Percentiles rank a stretch among this genome's conserved stretches.
Evolutionary conservation across 495 filamentous ascomycete species (phyloP).

Genomic region (Thozetella sp.): DNA sequence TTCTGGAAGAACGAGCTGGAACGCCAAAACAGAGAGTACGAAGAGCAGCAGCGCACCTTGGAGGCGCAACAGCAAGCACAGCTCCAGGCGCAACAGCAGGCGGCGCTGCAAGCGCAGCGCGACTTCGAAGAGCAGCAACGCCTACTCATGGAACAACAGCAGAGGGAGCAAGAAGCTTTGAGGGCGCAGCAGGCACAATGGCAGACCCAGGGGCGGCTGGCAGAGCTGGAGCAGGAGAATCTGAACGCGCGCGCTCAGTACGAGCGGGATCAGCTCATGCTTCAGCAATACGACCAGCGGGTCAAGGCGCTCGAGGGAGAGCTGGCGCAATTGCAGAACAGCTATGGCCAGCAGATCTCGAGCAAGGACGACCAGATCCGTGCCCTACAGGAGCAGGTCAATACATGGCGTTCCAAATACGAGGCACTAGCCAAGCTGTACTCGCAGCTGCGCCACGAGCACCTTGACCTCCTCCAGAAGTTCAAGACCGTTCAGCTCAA

Average conservation of each 20-base stretch:
- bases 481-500: conserved; percentile 96
- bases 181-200: conserved; percentile 83
- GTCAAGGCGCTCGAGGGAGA: conserved; percentile 93
- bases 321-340: conserved; percentile 77
- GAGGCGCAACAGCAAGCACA: conserved; percentile 78
- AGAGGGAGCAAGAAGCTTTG: conserved; percentile 86
- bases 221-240: conserved; percentile 93
- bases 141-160: conserved; percentile 83
- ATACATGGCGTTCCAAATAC: conserved; percentile 96
- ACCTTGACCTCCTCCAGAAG: conserved; percentile 90
- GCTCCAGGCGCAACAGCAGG: conserved; percentile 68
- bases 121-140: conserved; percentile 97
- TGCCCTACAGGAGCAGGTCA: conserved; percentile 90
- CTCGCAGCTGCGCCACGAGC: conserved; percentile 92
- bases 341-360: conserved; percentile 78
- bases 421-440: conserved; percentile 96
- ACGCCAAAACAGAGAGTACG: conserved; percentile 90
- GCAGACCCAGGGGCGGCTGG: conserved; percentile 90
- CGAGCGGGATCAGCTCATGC: conserved; percentile 93
- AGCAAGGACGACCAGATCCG: conserved; percentile 96
- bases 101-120: conserved; percentile 77
- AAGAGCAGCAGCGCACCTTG: conserved; percentile 85
- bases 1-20: conserved; percentile 96
- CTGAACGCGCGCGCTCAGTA: conserved; percentile 93
- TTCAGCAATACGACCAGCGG: conserved; percentile 92